Base-by-base conservation (phyloP, 768 basidiomycete genomes). In the Lentinula sp. region DNA sequence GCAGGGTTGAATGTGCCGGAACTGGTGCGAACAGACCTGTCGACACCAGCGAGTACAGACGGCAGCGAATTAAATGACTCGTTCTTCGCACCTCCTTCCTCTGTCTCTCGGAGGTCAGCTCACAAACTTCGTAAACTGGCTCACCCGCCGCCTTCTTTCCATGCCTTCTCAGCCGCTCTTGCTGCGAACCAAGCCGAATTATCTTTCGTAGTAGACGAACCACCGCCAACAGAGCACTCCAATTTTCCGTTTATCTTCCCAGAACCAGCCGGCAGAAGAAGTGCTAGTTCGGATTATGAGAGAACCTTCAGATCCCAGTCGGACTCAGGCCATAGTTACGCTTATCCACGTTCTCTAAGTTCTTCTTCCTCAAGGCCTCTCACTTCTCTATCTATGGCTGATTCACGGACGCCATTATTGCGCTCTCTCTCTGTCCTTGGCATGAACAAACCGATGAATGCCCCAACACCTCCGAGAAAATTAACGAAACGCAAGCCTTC, bases 261-360 rank as follows among this genome's bases (percentile, higher is more conserved):
- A 48, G 46, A 48, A 21, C 31, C 13, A 51, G 31, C 40, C 18
- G 39, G 35, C 7, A 54, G 55, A 56, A 56, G 55, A 45, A 43
- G 21, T 43, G 23, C 39, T 23, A 45, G 40, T 43, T 23, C 23
- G 23, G 55, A 56, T 56, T 43, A 56, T 56, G 55, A 23, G 21
- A 40, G 40, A 56, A 56, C 55, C 55, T 56, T 56, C 40, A 40
- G 23, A 40, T 56, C 55, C 40, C 55, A 56, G 39, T 56, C 55
- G 15, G 55, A 56, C 39, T 56, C 55, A 18, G 55, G 55, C 23
- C 55, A 56, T 56, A 43, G 23, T 56, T 56, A 56, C 55, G 55
- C 55, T 56, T 43, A 43, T 56, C 37, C 55, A 43, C 55, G 9
- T 43, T 56, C 55, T 28, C 13, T 43, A 23, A 5, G 4, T 15